These are phyloP conservation scores for Pueraria montana DNA, from an alignment of 306 rosid species.

Conservation along the genomic window DNA sequence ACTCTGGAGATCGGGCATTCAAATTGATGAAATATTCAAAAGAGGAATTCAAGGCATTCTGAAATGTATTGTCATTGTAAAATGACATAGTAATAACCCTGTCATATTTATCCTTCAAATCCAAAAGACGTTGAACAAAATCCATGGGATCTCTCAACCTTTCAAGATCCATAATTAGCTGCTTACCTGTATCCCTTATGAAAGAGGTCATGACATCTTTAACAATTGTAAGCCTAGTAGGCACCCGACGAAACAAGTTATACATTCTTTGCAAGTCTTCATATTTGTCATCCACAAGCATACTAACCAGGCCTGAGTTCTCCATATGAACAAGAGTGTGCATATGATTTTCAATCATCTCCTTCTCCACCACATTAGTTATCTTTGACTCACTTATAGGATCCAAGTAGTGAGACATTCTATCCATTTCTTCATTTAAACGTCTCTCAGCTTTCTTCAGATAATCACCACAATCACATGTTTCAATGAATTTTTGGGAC, in stretches of 20 bases:
- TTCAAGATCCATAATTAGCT: conserved; percentile 62
- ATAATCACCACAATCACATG: conserved; percentile 69
- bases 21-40: conserved; percentile 71
- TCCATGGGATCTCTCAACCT: conserved; percentile 68
- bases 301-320: conserved; percentile 64
- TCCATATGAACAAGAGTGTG: conserved; percentile 62
- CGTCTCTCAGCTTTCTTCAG: conserved; percentile 66
- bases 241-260: conserved; percentile 61
- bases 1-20: conserved; percentile 69
- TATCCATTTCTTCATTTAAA: conserved; percentile 63
- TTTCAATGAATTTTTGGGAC: conserved; percentile 64
- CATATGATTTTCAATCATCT: conserved; percentile 66
- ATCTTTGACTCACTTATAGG: conserved; percentile 59
- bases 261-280: conserved; percentile 66
- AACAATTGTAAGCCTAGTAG: conserved; percentile 59
- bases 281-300: conserved; percentile 65
- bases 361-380: conserved; percentile 62
- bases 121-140: conserved; percentile 64
- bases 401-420: conserved; percentile 67
- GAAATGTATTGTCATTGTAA: conserved; percentile 62
- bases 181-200: conserved; percentile 63
- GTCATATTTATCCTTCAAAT: conserved; percentile 68
- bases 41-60: conserved; percentile 69
- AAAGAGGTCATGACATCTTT: conserved; percentile 63
- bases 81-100: conserved; percentile 57